These are phyloP conservation scores for Scleromitrula shiraiana DNA, from an alignment of 2,329 filamentous ascomycete species.

Conservation along the genomic window DNA sequence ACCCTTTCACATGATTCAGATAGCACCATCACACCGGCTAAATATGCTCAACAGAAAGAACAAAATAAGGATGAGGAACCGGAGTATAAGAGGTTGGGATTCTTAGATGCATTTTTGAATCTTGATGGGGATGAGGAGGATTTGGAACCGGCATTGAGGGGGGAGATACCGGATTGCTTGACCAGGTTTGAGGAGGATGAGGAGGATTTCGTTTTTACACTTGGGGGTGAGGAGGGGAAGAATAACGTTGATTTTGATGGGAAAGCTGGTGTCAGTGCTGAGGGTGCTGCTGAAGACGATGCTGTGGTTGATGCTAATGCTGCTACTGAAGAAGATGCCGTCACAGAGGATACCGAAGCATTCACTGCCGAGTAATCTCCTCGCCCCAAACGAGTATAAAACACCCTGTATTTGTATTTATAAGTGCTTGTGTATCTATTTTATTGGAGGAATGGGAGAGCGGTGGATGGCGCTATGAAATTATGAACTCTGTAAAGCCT, in stretches of 20 bases:
- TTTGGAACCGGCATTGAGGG: slow-evolving; percentile 23
- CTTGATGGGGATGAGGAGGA: slow-evolving; percentile 41
- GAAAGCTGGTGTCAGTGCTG: slow-evolving; percentile 7
- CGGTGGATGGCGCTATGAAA: too few species aligned
- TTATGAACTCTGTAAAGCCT: too few species aligned
- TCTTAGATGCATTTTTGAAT: slow-evolving; percentile 55
- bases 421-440: too few species aligned
- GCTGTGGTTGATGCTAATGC: not conserved
- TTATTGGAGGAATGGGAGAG: too few species aligned
- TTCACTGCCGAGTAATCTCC: too few species aligned
- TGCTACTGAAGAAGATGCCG: too few species aligned
- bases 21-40: slow-evolving; percentile 42
- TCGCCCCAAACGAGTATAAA: too few species aligned
- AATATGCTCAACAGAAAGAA: slow-evolving; percentile 31
- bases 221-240: slow-evolving; percentile 24
- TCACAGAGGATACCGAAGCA: too few species aligned
- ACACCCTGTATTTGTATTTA: too few species aligned
- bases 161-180: slow-evolving; percentile 24
- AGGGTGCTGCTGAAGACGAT: too few species aligned
- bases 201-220: slow-evolving; percentile 48
- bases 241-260: too few species aligned
- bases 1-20: slow-evolving; percentile 34
- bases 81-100: slow-evolving; percentile 39
- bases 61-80: slow-evolving; percentile 23
- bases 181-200: slow-evolving; percentile 33